Base-by-base conservation (phyloP, 2,329 filamentous ascomycete species). In the Dothiorella sarmentorum region DNA sequence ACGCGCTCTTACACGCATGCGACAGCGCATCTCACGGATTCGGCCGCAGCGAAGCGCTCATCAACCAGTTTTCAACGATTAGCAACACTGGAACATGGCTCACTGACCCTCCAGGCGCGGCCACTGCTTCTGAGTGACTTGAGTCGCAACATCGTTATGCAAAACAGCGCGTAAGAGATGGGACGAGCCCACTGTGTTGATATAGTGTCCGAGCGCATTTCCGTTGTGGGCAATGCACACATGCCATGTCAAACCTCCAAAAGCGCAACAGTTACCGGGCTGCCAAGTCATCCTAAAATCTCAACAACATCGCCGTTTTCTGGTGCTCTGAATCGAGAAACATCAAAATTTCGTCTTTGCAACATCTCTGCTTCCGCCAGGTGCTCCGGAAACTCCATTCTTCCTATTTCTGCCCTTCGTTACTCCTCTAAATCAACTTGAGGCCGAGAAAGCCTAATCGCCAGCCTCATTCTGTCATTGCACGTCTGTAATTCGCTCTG, bases 191-290 rank as follows among this genome's bases (percentile, higher is more conserved):
- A 7, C 27, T 53, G 49, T 37, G 35, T 40, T 37, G 33, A 15
- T 53, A 29, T 22, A 40, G 26, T 53, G 49, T 40, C 49, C 49
- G 49, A 53, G 49, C 49, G 49, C 49, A n/a, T 40, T 31, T 38
- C 49, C 49, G 49, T 40, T 53, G 49, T 40, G 33, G 49, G 49
- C 49, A 40, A 53, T 20, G 49, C 40, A 35, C 49, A 53, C 49
- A 53, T 53, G 49, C 49, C 49, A 53, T 53, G 31, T 15, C 49
- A 40, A 40, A 53, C 27, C 49, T 53, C 24, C 33, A 53, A 53
- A 24, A 53, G 33, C 33, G 49, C 49, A 35, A 31, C 49, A 37
- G 49, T 40, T 31, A 38, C 49, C 15, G 49, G 33, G 15, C 24
- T 17, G 49, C 35, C 33, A 53, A 40, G 35, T 40, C 49, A 29